Evolutionary conservation across 768 basidiomycete species (phyloP), one percentile per base, ranked within the genome.

Genomic region (Sporobolomyces roseus): DNA sequence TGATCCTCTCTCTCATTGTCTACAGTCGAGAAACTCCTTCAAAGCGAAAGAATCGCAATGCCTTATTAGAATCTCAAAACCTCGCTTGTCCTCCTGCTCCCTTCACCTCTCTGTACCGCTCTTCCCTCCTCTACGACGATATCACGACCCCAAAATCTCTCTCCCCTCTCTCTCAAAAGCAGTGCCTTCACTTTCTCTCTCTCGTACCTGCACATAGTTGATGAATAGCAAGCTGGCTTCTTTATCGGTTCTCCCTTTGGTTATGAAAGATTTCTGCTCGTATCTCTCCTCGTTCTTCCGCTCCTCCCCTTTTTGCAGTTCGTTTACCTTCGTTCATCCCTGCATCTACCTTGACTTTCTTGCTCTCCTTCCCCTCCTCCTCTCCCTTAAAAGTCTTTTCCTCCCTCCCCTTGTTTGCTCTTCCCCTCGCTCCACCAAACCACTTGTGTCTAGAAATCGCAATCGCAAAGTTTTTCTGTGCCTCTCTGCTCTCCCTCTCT

Each of bases 1-100:
- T 35, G 36, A 25, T 33, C 58, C 43, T 29, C 36, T 60, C 25
- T 30, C 56, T 27, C 46, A 58, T 21, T 58, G n/a, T n/a, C n/a
- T n/a, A n/a, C n/a, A 56, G 43, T 38, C 50, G 25, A 27, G 7
- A 51, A n/a, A 9, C 25, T 55, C 36, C 54, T n/a, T 7, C n/a
- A n/a, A n/a, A n/a, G n/a, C n/a, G n/a, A n/a, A n/a, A n/a, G n/a
- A n/a, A n/a, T n/a, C n/a, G 38, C 38, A 41, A 17, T 41, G 38
- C 38, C 17, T 41, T 17, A 9, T 41, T 41, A 41, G 9, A 9
- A 41, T 41, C 45, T 21, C 23, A 14, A 7, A 13, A 46, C 50
- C 27, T 13, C 50, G 23, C 50, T 41, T 17, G 38, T 41, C 38
- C 50, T 29, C 21, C 29, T 27, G 50, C 50, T 32, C 30, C 12